A percentile compares a stretch with the other conserved stretches of the same genome.
These are phyloP conservation scores for Heterobasidion irregulare DNA, from an alignment of 1,284 basidiomycete species.

Conservation along the genomic window DNA sequence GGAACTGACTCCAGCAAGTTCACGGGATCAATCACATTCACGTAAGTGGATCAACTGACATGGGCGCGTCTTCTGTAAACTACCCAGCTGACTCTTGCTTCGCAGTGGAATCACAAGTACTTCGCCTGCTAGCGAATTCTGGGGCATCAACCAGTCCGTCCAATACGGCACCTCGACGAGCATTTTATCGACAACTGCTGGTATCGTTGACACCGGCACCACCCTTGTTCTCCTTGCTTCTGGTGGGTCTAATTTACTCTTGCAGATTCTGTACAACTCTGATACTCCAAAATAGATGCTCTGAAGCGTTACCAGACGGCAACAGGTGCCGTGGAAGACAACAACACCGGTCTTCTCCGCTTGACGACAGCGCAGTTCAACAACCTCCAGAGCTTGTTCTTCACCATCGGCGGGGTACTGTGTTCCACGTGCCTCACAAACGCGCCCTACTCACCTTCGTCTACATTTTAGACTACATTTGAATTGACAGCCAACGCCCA, in stretches of 20 bases:
- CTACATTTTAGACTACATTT: conserved; percentile 21
- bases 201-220: conserved; percentile 48
- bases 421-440: not conserved
- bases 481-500: conserved; percentile 38
- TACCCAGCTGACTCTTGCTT: conserved; percentile 1
- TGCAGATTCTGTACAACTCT: not conserved
- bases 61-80: not conserved
- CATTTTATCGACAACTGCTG: conserved; percentile 40
- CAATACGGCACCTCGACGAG: conserved; percentile 36
- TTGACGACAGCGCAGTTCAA: conserved; percentile 27
- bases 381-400: conserved; percentile 31
- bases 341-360: conserved; percentile 29
- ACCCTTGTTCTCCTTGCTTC: conserved; percentile 29
- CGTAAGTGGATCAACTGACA: conserved; percentile 21
- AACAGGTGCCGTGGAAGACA: conserved; percentile 29
- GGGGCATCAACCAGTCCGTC: conserved; percentile 56
- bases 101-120: conserved; percentile 37
- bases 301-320: conserved; percentile 23
- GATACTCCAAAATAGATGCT: conserved; percentile 18
- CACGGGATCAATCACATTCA: conserved; percentile 36
- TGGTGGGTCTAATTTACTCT: conserved; percentile 7
- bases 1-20: conserved; percentile 37
- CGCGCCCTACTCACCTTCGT: not conserved
- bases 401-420: conserved; percentile 28
- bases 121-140: conserved; percentile 41